These are phyloP conservation scores for Nakaseomyces delphensis DNA, from an alignment of 1,139 yeast genomes.

Conservation along the genomic window DNA sequence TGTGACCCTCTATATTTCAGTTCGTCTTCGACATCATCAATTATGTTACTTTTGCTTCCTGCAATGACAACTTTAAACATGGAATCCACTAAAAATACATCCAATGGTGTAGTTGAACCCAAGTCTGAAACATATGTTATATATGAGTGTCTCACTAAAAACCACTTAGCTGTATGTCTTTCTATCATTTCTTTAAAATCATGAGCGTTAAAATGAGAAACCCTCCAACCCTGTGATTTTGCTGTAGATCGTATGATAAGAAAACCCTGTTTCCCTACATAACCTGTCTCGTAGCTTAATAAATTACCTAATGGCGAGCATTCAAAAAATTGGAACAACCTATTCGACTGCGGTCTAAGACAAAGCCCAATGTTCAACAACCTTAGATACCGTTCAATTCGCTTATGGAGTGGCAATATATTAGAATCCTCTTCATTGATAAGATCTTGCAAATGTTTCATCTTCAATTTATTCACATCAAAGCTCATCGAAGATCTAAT, in stretches of 20 bases:
- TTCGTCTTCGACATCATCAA: slow-evolving; percentile 29
- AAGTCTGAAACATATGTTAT: slow-evolving; percentile 80
- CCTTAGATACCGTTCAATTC: slow-evolving; percentile 55
- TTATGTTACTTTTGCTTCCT: slow-evolving; percentile 33
- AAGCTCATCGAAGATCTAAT: slow-evolving; percentile 10
- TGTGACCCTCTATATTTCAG: slow-evolving; percentile 17
- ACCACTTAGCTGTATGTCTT: slow-evolving; percentile 90
- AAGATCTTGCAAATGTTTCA: slow-evolving; percentile 28
- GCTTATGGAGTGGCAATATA: slow-evolving; percentile 25
- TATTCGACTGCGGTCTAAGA: slow-evolving; percentile 72
- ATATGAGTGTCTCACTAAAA: slow-evolving; percentile 74
- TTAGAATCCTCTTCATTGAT: slow-evolving; percentile 26
- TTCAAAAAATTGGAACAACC: slow-evolving; percentile 78
- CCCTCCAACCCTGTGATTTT: slow-evolving; percentile 89
- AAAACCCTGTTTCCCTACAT: slow-evolving; percentile 83
- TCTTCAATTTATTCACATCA: slow-evolving; percentile 18
- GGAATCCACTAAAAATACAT: slow-evolving; percentile 78
- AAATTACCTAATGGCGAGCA: slow-evolving; percentile 81
- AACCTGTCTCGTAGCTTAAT: slow-evolving; percentile 73
- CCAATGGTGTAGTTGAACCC: slow-evolving; percentile 78
- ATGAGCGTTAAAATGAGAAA: slow-evolving; percentile 73
- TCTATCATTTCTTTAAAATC: slow-evolving; percentile 80
- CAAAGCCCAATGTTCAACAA: slow-evolving; percentile 51
- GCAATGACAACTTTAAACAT: slow-evolving; percentile 50
- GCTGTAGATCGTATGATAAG: slow-evolving; percentile 76